These are phyloP conservation scores for Salinomyces thailandicus DNA, from an alignment of 2,329 filamentous ascomycete genomes.

Conservation along the genomic window DNA sequence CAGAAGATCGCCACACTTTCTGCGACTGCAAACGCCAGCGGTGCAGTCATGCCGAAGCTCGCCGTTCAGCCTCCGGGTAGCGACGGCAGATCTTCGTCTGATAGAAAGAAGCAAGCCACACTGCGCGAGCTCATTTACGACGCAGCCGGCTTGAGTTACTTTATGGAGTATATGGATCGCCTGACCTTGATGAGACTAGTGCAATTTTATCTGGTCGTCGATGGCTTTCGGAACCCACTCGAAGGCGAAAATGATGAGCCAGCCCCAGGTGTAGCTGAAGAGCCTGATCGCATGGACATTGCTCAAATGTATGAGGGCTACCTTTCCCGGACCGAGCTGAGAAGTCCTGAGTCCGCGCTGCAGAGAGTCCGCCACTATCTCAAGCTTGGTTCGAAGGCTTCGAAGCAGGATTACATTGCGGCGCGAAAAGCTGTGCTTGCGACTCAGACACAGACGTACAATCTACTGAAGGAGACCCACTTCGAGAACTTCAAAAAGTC, in stretches of 20 bases:
- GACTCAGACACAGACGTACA: conserved; percentile 71
- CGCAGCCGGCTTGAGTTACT: conserved; percentile 84
- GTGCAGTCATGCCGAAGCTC: conserved; percentile 17
- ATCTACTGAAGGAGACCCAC: conserved; percentile 70
- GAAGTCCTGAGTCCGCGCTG: conserved; percentile 59
- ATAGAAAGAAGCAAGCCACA: conserved; percentile 61
- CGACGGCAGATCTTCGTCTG: conserved; percentile 32
- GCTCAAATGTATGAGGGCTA: conserved; percentile 89
- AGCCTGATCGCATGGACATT: conserved; percentile 76
- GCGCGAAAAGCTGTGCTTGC: conserved; percentile 72
- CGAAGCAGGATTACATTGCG: conserved; percentile 68
- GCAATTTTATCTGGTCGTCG: conserved; percentile 97
- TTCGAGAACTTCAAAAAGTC: conserved; percentile 84
- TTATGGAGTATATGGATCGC: conserved; percentile 99
- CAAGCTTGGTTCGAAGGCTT: conserved; percentile 63
- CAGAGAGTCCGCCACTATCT: conserved; percentile 67
- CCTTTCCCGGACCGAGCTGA: conserved; percentile 68
- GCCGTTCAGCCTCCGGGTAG: conserved; percentile 28
- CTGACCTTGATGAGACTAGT: conserved; percentile 77
- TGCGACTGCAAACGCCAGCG: conserved; percentile 45
- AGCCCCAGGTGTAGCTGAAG: conserved; percentile 41
- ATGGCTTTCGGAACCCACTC: conserved; percentile 86
- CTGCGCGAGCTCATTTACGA: conserved; percentile 81
- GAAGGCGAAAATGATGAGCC: conserved; percentile 73
- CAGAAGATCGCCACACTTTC: conserved; percentile 74